These are phyloP conservation scores for Claviceps citrina DNA, from an alignment of 2,329 filamentous ascomycete genomes.

Conservation along the genomic window DNA sequence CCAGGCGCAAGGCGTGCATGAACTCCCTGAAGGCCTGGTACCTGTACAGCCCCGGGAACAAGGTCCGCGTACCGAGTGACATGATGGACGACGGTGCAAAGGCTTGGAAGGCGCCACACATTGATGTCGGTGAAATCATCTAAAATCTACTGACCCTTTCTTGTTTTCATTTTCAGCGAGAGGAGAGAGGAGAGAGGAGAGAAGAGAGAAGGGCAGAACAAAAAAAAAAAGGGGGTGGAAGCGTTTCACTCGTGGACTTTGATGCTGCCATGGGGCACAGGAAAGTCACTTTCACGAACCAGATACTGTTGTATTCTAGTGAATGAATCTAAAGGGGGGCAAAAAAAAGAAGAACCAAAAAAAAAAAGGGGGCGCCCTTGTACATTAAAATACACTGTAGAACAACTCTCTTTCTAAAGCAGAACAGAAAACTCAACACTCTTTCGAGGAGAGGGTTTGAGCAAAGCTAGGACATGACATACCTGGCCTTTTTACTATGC, in stretches of 20 bases:
- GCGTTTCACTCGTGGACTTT: background rate
- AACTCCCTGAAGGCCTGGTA: conserved; percentile 89
- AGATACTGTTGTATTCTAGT: conserved; percentile 1
- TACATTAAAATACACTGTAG: conserved; percentile 25
- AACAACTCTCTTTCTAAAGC: conserved; percentile 14
- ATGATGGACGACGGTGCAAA: conserved; percentile 45
- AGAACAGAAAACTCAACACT: background rate
- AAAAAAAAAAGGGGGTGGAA: background rate
- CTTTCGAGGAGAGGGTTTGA: no score
- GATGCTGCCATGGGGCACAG: background rate
- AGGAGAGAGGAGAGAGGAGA: no score
- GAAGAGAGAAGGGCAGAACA: no score
- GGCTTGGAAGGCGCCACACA: conserved; percentile 51
- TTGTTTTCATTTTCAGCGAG: no score
- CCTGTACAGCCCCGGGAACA: conserved; percentile 64
- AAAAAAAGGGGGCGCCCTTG: conserved; percentile 11
- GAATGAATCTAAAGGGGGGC: conserved; percentile 1
- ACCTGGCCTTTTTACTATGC: no score
- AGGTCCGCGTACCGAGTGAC: conserved; percentile 53
- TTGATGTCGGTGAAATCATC: conserved; percentile 59
- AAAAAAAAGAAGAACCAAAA: background rate
- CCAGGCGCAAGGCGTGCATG: conserved; percentile 64
- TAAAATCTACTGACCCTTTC: no score
- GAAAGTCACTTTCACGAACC: background rate
- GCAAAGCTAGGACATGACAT: no score